Percentiles rank a stretch among this genome's conserved stretches.
Conservation (phyloP, 441 rosid genomes). For the Gossypium davidsonii region DNA sequence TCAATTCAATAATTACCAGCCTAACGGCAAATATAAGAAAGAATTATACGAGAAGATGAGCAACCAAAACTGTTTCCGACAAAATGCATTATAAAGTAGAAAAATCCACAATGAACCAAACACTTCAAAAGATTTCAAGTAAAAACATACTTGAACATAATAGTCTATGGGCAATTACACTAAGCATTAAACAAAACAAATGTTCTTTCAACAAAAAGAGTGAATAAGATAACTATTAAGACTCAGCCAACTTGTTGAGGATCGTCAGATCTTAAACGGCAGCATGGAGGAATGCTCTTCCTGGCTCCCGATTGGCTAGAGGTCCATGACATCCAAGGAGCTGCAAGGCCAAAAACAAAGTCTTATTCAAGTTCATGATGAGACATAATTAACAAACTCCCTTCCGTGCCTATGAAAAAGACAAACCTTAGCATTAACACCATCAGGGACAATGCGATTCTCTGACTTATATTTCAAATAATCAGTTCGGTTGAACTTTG, state of each 20-base stretch:
- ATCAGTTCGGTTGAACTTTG: slow-evolving; percentile 70
- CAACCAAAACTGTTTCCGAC: neutral
- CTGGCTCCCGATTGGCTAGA: slow-evolving; percentile 46
- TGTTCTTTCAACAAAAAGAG: neutral
- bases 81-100: neutral
- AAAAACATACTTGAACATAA: neutral
- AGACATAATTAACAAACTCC: neutral
- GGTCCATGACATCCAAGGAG: slow-evolving; percentile 72
- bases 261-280: slow-evolving; percentile 22
- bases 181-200: neutral
- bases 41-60: neutral
- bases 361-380: neutral
- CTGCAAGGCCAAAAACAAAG: slow-evolving; percentile 25
- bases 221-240: neutral
- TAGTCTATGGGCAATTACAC: neutral
- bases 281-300: slow-evolving; percentile 47
- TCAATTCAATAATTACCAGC: no score
- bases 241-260: neutral
- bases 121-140: neutral
- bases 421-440: slow-evolving; percentile 84
- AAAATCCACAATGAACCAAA: neutral
- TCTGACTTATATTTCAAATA: slow-evolving; percentile 60
- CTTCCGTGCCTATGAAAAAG: neutral
- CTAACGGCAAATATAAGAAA: neutral
- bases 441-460: slow-evolving; percentile 67